A percentile compares a stretch with the other conserved stretches of the same genome.
Evolutionary conservation across 169 alveolate genomes (phyloP).

Genomic region (Plasmodium gonderi): DNA sequence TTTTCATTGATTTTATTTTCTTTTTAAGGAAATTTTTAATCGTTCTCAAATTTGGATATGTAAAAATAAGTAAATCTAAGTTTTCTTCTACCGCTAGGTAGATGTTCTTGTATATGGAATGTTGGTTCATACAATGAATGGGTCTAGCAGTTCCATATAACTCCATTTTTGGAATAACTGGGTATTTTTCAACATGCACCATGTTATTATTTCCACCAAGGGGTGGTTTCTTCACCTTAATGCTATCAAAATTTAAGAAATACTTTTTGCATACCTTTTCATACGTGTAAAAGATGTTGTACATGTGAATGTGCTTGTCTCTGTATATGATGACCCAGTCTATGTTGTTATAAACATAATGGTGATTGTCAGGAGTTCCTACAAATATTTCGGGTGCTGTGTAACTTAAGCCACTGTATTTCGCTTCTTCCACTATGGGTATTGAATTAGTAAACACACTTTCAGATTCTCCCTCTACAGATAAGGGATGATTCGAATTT

Average conservation of each 20-base stretch:
- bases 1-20: conserved; percentile 39
- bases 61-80: conserved; percentile 10
- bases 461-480: background rate
- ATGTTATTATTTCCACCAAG: background rate
- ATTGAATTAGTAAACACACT: background rate
- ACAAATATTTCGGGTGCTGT: conserved; percentile 24
- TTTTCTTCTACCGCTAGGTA: conserved; percentile 22
- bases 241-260: conserved; percentile 11
- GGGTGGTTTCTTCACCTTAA: background rate
- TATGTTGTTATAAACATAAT: conserved; percentile 40
- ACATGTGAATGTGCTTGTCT: conserved; percentile 6
- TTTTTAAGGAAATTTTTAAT: conserved; percentile 24
- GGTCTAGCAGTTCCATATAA: background rate
- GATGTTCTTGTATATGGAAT: conserved; percentile 30
- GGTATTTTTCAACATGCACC: background rate
- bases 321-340: conserved; percentile 39
- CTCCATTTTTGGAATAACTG: no score
- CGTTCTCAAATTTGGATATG: conserved; percentile 37
- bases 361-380: conserved; percentile 53
- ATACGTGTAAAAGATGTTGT: conserved; percentile 7
- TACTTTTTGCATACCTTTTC: conserved; percentile 5
- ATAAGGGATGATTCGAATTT: no score
- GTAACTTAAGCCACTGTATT: background rate
- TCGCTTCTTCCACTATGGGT: background rate
- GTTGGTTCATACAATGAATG: conserved; percentile 18